Conservation (phyloP, 768 basidiomycete species). For the Pisolithus marmoratus region DNA sequence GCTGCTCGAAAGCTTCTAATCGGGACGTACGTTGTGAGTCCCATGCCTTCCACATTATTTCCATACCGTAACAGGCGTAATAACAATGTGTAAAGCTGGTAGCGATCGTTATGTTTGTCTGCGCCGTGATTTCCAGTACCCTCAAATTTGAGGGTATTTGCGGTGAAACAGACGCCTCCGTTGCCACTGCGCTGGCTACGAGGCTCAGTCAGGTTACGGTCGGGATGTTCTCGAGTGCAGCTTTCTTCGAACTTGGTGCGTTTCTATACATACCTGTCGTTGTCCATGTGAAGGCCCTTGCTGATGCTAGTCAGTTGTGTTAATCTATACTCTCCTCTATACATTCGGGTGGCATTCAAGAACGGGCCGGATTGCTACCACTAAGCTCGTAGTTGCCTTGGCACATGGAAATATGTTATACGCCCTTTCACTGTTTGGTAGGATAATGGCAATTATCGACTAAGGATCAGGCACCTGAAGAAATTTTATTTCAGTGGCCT, state of each 20-base stretch:
- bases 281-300: not conserved
- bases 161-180: not conserved
- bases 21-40: constrained; percentile 5
- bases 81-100: constrained; percentile 1
- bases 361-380: not conserved
- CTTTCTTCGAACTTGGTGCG: constrained; percentile 8
- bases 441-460: not conserved
- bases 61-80: not conserved
- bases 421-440: constrained; percentile 6
- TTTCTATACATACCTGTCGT: not conserved
- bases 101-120: constrained; percentile 5
- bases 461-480: not conserved
- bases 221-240: constrained; percentile 8
- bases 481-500: not conserved
- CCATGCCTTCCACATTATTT: not conserved
- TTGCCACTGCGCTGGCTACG: constrained; percentile 1
- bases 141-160: constrained; percentile 4
- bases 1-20: not conserved
- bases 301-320: not conserved
- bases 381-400: not conserved
- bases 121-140: constrained; percentile 1
- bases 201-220: constrained; percentile 4
- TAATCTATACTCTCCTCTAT: constrained; percentile 1
- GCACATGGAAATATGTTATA: constrained; percentile 7
- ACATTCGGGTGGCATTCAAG: not conserved